Evolutionary conservation across 2,329 filamentous ascomycete species (phyloP), one percentile per base, ranked within the genome.

Genomic region (Pseudocercospora vitis): DNA sequence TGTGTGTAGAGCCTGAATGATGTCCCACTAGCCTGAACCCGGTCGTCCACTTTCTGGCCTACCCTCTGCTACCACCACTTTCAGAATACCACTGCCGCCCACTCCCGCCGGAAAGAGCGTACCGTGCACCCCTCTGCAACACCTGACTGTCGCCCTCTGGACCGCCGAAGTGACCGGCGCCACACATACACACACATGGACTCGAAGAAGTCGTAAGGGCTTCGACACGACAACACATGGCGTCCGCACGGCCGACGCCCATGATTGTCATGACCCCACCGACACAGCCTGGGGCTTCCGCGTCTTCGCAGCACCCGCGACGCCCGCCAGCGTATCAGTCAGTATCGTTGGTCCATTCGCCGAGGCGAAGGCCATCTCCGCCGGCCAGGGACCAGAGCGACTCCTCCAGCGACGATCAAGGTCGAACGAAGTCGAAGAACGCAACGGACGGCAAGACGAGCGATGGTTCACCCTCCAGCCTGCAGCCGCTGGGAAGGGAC

Each of bases 341-440:
- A 0, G 75, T 78, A 9, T 78, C 76, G 2, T 69, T 78, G 14
- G 66, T 71, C 23, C 76, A 77, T 49, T 70, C 67, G 24, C 68
- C 69, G 3, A 52, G 47, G n/a, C 58, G 56, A 7, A 58, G 29
- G 26, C 46, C 23, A 11, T 55, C 49, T 24, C 56, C 50, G 21
- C 47, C 55, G 14, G 33, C 46, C 18, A 53, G 51, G 42, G 50
- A 50, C 11, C 49, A 58, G 3, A 66, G 64, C 52, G 53, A 58
- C 14, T 57, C 57, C 2, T 63, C 63, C 14, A 59, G 44, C 50
- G 58, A 59, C 31, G 51, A 51, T 39, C 19, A 56, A n/a, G 42
- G 42, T 31, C 42, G 42, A 18, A 31, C 42, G 6, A 45, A 45
- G 18, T 31, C 46, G 51, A 40, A 48, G 26, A 19, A 12, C 7